phyloP scores from a whole-genome alignment of 1,284 basidiomycete genomes.

The Ceratobasidium sp. region DNA sequence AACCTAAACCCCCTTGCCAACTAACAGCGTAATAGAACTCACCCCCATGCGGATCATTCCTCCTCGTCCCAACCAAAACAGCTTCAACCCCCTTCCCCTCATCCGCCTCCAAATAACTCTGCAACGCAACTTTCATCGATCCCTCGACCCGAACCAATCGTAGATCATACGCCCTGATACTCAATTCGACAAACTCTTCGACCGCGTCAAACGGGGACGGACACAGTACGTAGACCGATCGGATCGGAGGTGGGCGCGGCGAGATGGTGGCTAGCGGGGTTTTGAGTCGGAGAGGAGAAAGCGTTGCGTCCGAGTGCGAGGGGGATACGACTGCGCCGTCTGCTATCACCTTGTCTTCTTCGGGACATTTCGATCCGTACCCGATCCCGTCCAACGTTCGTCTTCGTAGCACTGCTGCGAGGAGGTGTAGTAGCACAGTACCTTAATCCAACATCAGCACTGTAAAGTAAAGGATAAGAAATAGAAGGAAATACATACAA shows the following conservation, averaged over 20 bases:
- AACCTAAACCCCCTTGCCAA: background rate
- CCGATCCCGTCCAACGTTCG: conserved; percentile 52
- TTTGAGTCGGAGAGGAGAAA: conserved; percentile 4
- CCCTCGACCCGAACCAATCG: conserved; percentile 76
- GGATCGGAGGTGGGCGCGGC: conserved; percentile 66
- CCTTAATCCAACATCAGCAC: conserved; percentile 64
- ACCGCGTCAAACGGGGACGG: conserved; percentile 89
- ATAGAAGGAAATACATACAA: conserved; percentile 69
- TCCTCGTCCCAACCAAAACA: conserved; percentile 90
- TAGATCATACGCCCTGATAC: conserved; percentile 78
- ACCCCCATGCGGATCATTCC: conserved; percentile 95
- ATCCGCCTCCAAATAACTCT: conserved; percentile 74
- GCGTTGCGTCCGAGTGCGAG: conserved; percentile 29
- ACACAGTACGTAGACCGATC: conserved; percentile 90
- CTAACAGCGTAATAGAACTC: conserved; percentile 53
- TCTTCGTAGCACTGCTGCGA: conserved; percentile 77
- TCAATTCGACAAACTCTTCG: conserved; percentile 85
- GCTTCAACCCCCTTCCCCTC: conserved; percentile 67
- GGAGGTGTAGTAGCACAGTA: conserved; percentile 93
- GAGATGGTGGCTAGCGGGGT: background rate
- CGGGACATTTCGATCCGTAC: conserved; percentile 17
- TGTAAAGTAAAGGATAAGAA: background rate
- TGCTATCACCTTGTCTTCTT: conserved; percentile 19
- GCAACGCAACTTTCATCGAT: conserved; percentile 86
- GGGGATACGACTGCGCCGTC: conserved; percentile 32